Evolutionary conservation across 345 rosid species (phyloP), one percentile per base, ranked within the genome.

Genomic region (Boechera divaricarpa): DNA sequence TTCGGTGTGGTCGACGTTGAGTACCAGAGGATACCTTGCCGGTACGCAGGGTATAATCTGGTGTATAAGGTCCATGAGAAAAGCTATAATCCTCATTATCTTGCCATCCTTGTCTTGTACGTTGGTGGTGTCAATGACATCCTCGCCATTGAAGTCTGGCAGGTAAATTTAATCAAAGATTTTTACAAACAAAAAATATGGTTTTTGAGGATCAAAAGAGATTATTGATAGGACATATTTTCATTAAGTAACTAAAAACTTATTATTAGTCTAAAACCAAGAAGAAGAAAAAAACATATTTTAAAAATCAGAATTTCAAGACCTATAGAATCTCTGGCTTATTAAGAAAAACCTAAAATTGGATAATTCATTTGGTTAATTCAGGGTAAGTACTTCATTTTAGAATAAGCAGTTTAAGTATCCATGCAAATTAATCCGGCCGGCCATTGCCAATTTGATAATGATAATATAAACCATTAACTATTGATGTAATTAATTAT

Each of bases 1-100:
- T 84, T 82, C 2, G 98, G 98, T 4, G 97, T 90, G n/a, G 97
- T 92, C 3, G 88, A 86, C 4, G 73, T 94, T 0, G 93, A 94
- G 75, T 94, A 82, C 83, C 81, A 83, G 53, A 82, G 97, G 74
- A 58, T 89, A 54, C 83, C 97, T 11, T 94, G 97, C 82, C 69
- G 21, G 9, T 90, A 83, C 77, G 7, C 71, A 4, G 82, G 86
- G 4, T 74, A 80, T 77, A 86, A 89, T 51, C 68, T 89, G 45
- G 52, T 81, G 85, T 54, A 77, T 68, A 94, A 87, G 83, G 81
- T 94, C 73, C 89, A 88, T 52, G 97, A 90, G 72, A 74, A 78
- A 35, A 94, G 97, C 89, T 85, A 29, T 48, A 76, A 66, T 79
- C 89, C 90, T 5, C 68, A 82, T 35, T 89, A 94, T 88, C 76